Base-by-base conservation (phyloP, 2,329 filamentous ascomycete genomes). In the Aschersonia sp. region DNA sequence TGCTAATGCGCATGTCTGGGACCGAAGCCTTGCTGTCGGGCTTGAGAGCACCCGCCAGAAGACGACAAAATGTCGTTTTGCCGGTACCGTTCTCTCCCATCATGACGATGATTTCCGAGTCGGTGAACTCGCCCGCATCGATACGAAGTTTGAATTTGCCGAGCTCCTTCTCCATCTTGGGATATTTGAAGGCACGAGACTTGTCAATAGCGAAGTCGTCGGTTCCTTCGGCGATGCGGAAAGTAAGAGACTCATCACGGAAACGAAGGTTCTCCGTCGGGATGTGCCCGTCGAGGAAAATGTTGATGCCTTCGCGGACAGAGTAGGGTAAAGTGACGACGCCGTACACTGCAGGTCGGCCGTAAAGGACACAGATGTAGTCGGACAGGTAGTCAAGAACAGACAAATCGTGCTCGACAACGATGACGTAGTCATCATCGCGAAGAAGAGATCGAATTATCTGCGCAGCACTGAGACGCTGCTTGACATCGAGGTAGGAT, bases 61-160 rank as follows among this genome's bases (percentile, higher is more conserved):
- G 84, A 63, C 84, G 87, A 74, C 90, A 97, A 76, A 98, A 98
- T 5, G 92, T 98, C 1, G 92, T 98, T 76, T 98, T 95, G 65
- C 94, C 94, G 37, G 94, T 98, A 69, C 92, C 92, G 69, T 98
- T 98, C 73, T 97, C 90, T 56, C 92, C 92, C 92, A 98, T 97
- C 87, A 98, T 94, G 67, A 98, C 92, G 49, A 98, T 80, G 57
- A 98, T 98, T 64, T 98, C 92, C 0, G 92, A 98, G 65, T 98
- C 90, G 22, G 92, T 97, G 64, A 98, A 98, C 51, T 83, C 74
- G 56, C 94, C 92, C 30, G 77, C 49, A 44, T 97, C 84, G 54
- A 98, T 81, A 49, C 68, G 76, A 45, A 98, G 79, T 58, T 84
- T 79, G 77, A 98, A 98, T 64, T 76, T 77, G 51, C 89, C 92